Percentiles rank a stretch among this genome's conserved stretches.
These are phyloP conservation scores for cucumber (Cucumis sativus) DNA, from an alignment of 306 rosid genomes.

Conservation along the genomic window DNA sequence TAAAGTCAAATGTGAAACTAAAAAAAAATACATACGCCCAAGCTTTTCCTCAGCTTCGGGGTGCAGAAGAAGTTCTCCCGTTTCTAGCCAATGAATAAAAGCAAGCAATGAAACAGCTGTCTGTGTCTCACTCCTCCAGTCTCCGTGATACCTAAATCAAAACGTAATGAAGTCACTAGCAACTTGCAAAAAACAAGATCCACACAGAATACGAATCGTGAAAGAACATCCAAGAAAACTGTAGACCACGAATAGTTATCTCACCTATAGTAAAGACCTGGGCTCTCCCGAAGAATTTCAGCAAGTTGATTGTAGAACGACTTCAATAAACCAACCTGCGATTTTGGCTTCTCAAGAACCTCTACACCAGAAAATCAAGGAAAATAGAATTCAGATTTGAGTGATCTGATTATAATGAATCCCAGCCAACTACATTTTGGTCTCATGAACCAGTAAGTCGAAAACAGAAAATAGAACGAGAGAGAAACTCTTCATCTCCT, in stretches of 20 bases:
- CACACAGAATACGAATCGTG: not conserved
- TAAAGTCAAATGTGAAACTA: not conserved
- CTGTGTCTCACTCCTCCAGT: constrained; percentile 91
- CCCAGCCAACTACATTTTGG: not conserved
- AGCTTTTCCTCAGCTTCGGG: constrained; percentile 64
- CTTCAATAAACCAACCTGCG: constrained; percentile 55
- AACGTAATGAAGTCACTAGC: not conserved
- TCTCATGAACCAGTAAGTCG: not conserved
- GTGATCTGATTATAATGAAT: not conserved
- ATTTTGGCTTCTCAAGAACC: constrained; percentile 66
- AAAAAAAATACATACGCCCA: constrained; percentile 44
- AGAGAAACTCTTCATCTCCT: too few relatives aligned
- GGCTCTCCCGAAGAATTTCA: constrained; percentile 41
- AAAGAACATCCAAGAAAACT: not conserved
- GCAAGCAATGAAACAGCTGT: constrained; percentile 70
- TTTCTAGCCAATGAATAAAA: constrained; percentile 88
- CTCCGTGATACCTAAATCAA: constrained; percentile 66
- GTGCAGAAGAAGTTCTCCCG: constrained; percentile 69
- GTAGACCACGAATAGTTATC: not conserved
- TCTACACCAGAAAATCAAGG: constrained; percentile 20
- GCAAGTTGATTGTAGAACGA: constrained; percentile 63
- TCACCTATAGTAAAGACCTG: constrained; percentile 66
- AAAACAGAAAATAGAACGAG: not conserved
- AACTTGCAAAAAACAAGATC: constrained; percentile 8
- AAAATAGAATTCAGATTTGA: not conserved